phyloP scores from a whole-genome alignment of 2,329 filamentous ascomycete species.

The Pseudogymnoascus sp. region DNA sequence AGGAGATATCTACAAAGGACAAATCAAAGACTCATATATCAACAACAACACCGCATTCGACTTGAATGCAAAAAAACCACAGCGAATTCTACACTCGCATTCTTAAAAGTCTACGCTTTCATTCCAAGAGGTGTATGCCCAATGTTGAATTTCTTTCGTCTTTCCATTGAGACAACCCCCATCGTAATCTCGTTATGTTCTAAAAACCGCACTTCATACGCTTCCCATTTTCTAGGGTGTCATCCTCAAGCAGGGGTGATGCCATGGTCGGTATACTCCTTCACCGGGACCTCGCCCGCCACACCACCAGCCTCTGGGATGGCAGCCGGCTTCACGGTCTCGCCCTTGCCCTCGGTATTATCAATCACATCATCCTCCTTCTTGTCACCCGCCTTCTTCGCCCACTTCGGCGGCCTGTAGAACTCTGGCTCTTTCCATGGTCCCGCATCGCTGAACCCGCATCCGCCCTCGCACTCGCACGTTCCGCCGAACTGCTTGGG shows the following conservation, averaged over 20 bases:
- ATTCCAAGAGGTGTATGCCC: neutral
- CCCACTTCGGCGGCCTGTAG: slow-evolving; percentile 57
- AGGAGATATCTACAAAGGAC: neutral
- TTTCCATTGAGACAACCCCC: neutral
- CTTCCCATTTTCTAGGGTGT: neutral
- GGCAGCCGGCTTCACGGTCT: slow-evolving; percentile 14
- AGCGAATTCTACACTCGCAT: neutral
- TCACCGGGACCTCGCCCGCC: neutral
- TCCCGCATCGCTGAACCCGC: slow-evolving; percentile 77
- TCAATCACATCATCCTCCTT: slow-evolving; percentile 30
- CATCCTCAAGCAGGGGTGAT: neutral
- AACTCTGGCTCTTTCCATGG: slow-evolving; percentile 75
- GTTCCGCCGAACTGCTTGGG: slow-evolving; percentile 76
- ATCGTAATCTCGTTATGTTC: slow-evolving; percentile 4
- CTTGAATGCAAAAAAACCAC: neutral
- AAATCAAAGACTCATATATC: neutral
- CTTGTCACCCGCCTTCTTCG: slow-evolving; percentile 37
- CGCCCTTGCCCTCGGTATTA: slow-evolving; percentile 25
- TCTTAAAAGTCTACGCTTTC: neutral
- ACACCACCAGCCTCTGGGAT: neutral
- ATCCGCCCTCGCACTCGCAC: slow-evolving; percentile 77
- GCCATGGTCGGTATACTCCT: neutral
- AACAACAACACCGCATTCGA: neutral
- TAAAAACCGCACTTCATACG: neutral
- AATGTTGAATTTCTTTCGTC: neutral